Conservation (phyloP, 345 rosid genomes). For the Hibiscus trionum region DNA sequence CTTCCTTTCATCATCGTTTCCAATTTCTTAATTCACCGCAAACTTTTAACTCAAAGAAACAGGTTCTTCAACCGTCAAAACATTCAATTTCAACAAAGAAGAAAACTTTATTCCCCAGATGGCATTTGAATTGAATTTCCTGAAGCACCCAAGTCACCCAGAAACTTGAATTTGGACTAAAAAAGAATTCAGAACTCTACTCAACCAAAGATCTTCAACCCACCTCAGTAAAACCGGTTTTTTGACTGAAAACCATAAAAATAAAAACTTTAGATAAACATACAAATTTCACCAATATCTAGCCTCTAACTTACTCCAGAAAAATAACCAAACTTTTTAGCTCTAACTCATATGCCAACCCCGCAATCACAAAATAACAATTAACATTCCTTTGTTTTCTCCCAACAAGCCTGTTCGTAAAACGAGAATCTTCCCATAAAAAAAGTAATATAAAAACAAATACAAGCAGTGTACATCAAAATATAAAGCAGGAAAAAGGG, state of each 20-base stretch:
- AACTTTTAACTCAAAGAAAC: constrained; percentile 15
- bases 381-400: background rate
- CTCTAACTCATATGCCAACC: constrained; percentile 16
- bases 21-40: constrained; percentile 4
- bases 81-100: constrained; percentile 7
- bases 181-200: background rate
- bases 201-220: constrained; percentile 14
- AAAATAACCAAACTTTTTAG: constrained; percentile 13
- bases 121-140: too few relatives aligned
- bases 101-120: background rate
- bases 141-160: constrained; percentile 4
- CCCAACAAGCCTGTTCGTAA: background rate
- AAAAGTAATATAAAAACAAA: background rate
- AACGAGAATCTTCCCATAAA: background rate
- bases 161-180: too few relatives aligned
- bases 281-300: constrained; percentile 1
- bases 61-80: constrained; percentile 2
- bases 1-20: background rate
- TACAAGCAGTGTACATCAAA: constrained; percentile 6
- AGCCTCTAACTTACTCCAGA: background rate
- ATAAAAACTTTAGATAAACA: background rate
- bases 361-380: constrained; percentile 1
- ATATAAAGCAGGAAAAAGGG: too few relatives aligned
- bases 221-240: constrained; percentile 15
- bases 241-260: constrained; percentile 5